phyloP scores from a whole-genome alignment of 805 yeast genomes.

The Saturnispora sanitii region DNA sequence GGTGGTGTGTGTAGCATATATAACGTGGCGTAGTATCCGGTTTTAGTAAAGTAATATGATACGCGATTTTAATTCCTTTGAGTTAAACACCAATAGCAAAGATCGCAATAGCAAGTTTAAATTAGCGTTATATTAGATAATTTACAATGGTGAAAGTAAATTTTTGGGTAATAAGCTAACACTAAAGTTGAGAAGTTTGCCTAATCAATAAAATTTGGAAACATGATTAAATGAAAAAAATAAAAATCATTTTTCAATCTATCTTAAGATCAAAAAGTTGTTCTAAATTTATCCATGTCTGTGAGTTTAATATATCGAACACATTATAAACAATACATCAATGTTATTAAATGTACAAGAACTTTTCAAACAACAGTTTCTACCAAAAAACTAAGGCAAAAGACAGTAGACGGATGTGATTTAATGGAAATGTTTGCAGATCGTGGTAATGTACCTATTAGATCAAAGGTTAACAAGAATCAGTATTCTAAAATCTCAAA shows the following conservation, averaged over 20 bases:
- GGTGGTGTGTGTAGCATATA: constrained; percentile 1
- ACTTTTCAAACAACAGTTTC: neutral
- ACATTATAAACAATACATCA: neutral
- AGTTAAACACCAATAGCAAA: too few species aligned
- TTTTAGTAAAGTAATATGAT: neutral
- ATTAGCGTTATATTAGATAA: too few species aligned
- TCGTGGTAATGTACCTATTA: constrained; percentile 9
- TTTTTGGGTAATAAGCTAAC: too few species aligned
- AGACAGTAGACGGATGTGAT: constrained; percentile 12
- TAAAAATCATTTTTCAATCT: neutral
- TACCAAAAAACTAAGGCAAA: neutral
- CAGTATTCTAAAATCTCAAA: constrained; percentile 18
- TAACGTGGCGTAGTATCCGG: neutral
- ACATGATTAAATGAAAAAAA: neutral
- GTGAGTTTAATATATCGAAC: neutral
- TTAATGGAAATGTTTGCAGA: constrained; percentile 14
- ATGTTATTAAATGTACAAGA: neutral
- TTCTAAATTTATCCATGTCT: neutral
- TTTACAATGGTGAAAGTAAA: too few species aligned
- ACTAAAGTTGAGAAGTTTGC: too few species aligned
- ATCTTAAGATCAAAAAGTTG: neutral
- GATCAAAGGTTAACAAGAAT: constrained; percentile 5
- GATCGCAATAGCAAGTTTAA: too few species aligned
- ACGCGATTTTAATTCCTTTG: neutral
- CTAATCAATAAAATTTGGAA: too few species aligned